Percentiles rank a stretch among this genome's conserved stretches.
These are phyloP conservation scores for Hypoxylon fragiforme DNA, from an alignment of 495 filamentous ascomycete species.

Conservation along the genomic window DNA sequence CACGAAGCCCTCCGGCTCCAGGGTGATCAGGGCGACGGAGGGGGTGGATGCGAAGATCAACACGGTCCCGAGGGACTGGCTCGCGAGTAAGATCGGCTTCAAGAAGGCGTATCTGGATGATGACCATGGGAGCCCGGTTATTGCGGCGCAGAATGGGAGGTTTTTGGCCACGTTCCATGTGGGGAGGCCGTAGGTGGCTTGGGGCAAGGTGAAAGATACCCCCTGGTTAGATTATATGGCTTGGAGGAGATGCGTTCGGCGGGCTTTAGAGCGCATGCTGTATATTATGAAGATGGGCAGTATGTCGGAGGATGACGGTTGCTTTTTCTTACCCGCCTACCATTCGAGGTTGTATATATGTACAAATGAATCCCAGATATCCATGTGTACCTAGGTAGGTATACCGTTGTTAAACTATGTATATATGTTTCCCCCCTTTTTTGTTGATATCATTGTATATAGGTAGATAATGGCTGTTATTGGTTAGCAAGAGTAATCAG, in stretches of 20 bases:
- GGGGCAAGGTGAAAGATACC: not conserved
- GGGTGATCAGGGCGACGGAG: constrained; percentile 29
- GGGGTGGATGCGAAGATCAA: constrained; percentile 7
- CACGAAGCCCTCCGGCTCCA: constrained; percentile 15
- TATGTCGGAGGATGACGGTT: too few species aligned
- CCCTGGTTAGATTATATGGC: not conserved
- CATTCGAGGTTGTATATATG: not conserved
- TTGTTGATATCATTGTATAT: not conserved
- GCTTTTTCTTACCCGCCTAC: not conserved
- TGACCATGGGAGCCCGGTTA: constrained; percentile 34
- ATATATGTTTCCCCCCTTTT: not conserved
- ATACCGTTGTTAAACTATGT: not conserved
- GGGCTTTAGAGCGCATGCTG: too few species aligned
- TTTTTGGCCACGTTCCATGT: constrained; percentile 26
- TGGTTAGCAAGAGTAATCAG: too few species aligned
- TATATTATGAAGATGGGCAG: too few species aligned
- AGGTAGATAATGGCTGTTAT: not conserved
- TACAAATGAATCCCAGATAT: not conserved
- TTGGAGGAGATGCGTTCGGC: too few species aligned
- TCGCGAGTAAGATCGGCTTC: constrained; percentile 20
- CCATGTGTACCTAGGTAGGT: too few species aligned
- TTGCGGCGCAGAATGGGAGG: constrained; percentile 26
- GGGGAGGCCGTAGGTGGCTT: constrained; percentile 1
- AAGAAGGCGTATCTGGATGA: constrained; percentile 33
- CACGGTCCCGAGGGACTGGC: constrained; percentile 12